Percentiles rank a stretch among this genome's conserved stretches.
These are phyloP conservation scores for Thermothielavioides terrestris DNA, from an alignment of 495 filamentous ascomycete species.

Conservation along the genomic window DNA sequence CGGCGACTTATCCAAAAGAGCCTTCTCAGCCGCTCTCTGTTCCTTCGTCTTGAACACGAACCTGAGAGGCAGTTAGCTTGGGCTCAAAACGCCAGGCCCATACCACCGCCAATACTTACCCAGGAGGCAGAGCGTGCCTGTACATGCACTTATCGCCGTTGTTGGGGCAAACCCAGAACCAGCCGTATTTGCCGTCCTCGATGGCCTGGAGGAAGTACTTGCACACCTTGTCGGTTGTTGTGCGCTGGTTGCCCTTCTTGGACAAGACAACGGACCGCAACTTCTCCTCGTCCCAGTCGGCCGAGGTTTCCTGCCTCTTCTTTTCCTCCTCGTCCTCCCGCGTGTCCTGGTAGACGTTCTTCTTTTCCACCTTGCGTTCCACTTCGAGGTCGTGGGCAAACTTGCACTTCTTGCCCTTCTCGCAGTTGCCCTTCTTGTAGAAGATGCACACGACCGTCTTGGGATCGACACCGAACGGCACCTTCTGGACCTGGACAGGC, in stretches of 20 bases:
- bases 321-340: slow-evolving; percentile 65
- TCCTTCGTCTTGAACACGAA: slow-evolving; percentile 98
- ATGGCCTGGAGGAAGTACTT: slow-evolving; percentile 98
- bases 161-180: slow-evolving; percentile 98
- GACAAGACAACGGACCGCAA: slow-evolving; percentile 79
- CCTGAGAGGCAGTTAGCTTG: slow-evolving; percentile 38
- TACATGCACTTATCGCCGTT: slow-evolving; percentile 98
- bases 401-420: slow-evolving; percentile 97
- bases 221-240: slow-evolving; percentile 97
- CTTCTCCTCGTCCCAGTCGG: slow-evolving; percentile 96
- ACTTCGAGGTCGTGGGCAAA: slow-evolving; percentile 87
- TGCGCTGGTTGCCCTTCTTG: slow-evolving; percentile 95
- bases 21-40: slow-evolving; percentile 92
- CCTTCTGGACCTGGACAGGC: slow-evolving; percentile 90
- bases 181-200: slow-evolving; percentile 96
- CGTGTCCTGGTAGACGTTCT: slow-evolving; percentile 81
- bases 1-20: slow-evolving; percentile 92
- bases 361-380: slow-evolving; percentile 88
- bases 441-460: slow-evolving; percentile 97
- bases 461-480: slow-evolving; percentile 94
- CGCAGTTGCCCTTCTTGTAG: slow-evolving; percentile 92
- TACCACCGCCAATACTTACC: slow-evolving; percentile 46
- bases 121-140: slow-evolving; percentile 86
- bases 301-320: slow-evolving; percentile 89
- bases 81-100: neutral